A percentile compares a stretch with the other conserved stretches of the same genome.
These are phyloP conservation scores for Neonectria magnoliae DNA, from an alignment of 2,329 filamentous ascomycete species.

Conservation along the genomic window DNA sequence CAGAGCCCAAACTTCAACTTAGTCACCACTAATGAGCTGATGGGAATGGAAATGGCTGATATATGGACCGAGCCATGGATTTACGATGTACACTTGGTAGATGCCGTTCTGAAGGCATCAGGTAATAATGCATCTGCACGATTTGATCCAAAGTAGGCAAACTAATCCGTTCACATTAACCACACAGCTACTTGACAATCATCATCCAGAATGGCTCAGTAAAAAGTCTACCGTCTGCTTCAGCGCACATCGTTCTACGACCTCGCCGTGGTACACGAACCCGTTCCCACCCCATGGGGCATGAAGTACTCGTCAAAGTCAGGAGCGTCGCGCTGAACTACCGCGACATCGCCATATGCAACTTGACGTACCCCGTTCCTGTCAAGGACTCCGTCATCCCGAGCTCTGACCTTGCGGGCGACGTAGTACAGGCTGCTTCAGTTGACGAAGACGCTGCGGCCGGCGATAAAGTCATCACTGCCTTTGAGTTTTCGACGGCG, in stretches of 20 bases:
- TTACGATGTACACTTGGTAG: no score
- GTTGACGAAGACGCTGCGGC: conserved; percentile 38
- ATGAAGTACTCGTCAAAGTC: conserved; percentile 46
- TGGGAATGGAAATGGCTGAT: no score
- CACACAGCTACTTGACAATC: background rate
- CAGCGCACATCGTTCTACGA: conserved; percentile 29
- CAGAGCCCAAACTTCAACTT: no score
- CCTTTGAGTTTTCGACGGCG: background rate
- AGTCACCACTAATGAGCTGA: no score
- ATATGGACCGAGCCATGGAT: no score
- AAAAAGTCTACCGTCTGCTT: conserved; percentile 16
- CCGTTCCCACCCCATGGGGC: conserved; percentile 34
- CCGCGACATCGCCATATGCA: conserved; percentile 47
- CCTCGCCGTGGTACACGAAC: conserved; percentile 39
- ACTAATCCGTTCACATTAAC: no score
- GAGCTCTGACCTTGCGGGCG: conserved; percentile 49
- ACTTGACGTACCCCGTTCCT: conserved; percentile 42
- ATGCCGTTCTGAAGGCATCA: no score
- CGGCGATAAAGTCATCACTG: conserved; percentile 47
- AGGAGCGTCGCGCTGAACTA: conserved; percentile 48
- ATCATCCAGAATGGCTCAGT: conserved; percentile 1
- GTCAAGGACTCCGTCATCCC: conserved; percentile 49
- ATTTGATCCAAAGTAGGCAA: no score
- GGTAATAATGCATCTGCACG: no score
- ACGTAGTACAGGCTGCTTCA: conserved; percentile 44